Base-by-base conservation (phyloP, 78 protist genomes). In the Planoprotostelium fungivorum region DNA sequence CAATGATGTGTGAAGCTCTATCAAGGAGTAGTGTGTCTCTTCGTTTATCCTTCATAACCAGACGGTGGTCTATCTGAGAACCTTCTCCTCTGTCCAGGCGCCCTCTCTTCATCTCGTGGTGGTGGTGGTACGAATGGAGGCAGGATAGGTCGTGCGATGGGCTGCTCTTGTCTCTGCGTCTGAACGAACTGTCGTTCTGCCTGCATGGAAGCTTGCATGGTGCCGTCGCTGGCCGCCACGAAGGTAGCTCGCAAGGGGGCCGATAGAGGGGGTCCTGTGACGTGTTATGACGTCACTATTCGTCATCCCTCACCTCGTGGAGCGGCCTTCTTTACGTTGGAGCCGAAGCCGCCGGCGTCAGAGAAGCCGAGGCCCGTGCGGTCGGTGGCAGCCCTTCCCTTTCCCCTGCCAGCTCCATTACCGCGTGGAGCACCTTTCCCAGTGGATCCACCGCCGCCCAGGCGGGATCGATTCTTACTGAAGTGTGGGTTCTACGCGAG, bases 351-450 rank as follows among this genome's bases (percentile, higher is more conserved):
- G 73, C 73, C 73, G 73, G 31, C 16, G 16, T 51, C 73, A 51
- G 73, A 51, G 73, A 51, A 51, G 31, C 73, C 73, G 16, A 51
- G 73, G 16, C 73, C 73, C 31, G 73, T 25, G 5, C 73, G 5
- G 16, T 51, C 73, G 31, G 73, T 51, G 5, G 73, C 73, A 16
- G 73, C 73, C 73, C 73, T 51, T 51, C 73, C 73, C 16, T 51
- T 51, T 25, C 90, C 90, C 31, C 90, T 34, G 36, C 90, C 90
- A 34, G 1, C 63, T 29, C 90, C 90, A n/a, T n/a, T n/a, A 9
- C 63, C 35, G 34, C 87, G 73, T 31, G 63, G 1, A 63, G 73
- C 90, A 63, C 87, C 90, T 38, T 84, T n/a, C 31, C 90, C 89
- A 51, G 84, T 37, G 35, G 9, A 38, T 16, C 89, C 90, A 9